Evolutionary conservation across 2,329 filamentous ascomycete genomes (phyloP).

Genomic region (Curvularia spicifera): DNA sequence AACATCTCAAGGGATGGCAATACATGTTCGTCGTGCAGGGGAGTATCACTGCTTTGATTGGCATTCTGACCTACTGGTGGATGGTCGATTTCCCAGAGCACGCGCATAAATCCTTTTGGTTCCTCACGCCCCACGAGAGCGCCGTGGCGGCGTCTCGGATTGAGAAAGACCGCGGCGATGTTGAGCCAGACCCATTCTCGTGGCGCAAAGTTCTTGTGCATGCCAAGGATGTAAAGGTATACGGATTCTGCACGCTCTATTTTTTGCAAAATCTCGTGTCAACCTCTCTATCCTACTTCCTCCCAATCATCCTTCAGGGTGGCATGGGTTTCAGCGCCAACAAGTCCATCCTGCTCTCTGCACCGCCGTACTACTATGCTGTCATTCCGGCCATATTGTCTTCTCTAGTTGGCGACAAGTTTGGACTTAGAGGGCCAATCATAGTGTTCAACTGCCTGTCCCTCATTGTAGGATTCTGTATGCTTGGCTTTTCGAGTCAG

Average conservation of each 20-base stretch:
- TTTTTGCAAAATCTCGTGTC: slow-evolving; percentile 72
- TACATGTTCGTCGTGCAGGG: slow-evolving; percentile 75
- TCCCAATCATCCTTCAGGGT: slow-evolving; percentile 64
- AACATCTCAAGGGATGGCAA: slow-evolving; percentile 66
- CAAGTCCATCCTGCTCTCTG: slow-evolving; percentile 64
- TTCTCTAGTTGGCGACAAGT: slow-evolving; percentile 67
- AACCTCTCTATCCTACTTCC: slow-evolving; percentile 69
- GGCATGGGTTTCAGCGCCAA: slow-evolving; percentile 55
- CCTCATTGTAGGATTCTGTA: slow-evolving; percentile 68
- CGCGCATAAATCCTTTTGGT: slow-evolving; percentile 62
- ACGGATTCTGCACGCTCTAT: slow-evolving; percentile 69
- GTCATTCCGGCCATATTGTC: slow-evolving; percentile 69
- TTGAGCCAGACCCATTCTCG: slow-evolving; percentile 62
- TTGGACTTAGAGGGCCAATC: slow-evolving; percentile 65
- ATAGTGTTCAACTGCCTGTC: slow-evolving; percentile 69
- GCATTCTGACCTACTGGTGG: slow-evolving; percentile 70
- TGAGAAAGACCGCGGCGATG: slow-evolving; percentile 66
- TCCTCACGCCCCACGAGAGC: slow-evolving; percentile 64
- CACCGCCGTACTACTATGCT: slow-evolving; percentile 72
- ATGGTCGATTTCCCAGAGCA: slow-evolving; percentile 73
- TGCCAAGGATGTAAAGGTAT: slow-evolving; percentile 66
- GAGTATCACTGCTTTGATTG: slow-evolving; percentile 63
- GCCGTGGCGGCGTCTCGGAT: slow-evolving; percentile 65
- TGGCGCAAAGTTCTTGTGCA: slow-evolving; percentile 63
- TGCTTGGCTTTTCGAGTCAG: slow-evolving; percentile 67